These are phyloP conservation scores for Rubia peregrina DNA, from an alignment of 305 asterid species.

Conservation along the genomic window DNA sequence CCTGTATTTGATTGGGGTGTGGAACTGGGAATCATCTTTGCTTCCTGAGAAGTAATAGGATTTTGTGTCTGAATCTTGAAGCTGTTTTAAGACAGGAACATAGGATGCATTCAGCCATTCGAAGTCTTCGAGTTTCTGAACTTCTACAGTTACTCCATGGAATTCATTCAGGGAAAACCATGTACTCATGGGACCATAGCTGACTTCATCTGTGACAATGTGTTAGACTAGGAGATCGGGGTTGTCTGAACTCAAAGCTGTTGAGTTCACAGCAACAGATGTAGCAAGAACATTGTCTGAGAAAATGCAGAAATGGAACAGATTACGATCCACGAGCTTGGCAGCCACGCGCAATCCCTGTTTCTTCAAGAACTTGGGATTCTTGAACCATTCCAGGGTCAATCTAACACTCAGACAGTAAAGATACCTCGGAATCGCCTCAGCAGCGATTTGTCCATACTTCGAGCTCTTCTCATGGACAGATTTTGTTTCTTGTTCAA, in stretches of 20 bases:
- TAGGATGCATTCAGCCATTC: conserved; percentile 70
- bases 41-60: conserved; percentile 69
- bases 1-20: conserved; percentile 72
- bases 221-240: conserved; percentile 59
- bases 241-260: conserved; percentile 47
- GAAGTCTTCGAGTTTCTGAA: conserved; percentile 62
- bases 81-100: conserved; percentile 81
- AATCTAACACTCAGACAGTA: conserved; percentile 66
- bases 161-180: conserved; percentile 69
- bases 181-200: conserved; percentile 69
- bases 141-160: conserved; percentile 55
- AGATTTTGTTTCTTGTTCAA: conserved; percentile 59
- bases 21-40: conserved; percentile 45
- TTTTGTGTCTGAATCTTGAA: conserved; percentile 67
- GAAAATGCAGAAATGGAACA: conserved; percentile 66
- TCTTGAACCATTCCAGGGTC: conserved; percentile 64
- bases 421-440: conserved; percentile 65
- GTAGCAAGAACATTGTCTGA: conserved; percentile 81
- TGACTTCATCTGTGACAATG: conserved; percentile 68
- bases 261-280: conserved; percentile 68
- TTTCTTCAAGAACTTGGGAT: conserved; percentile 34
- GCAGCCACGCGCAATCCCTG: conserved; percentile 28
- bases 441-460: conserved; percentile 75
- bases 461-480: conserved; percentile 59
- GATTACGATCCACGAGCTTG: conserved; percentile 47